Conservation (phyloP, 768 basidiomycete species). For the Tylopilus sp. region DNA sequence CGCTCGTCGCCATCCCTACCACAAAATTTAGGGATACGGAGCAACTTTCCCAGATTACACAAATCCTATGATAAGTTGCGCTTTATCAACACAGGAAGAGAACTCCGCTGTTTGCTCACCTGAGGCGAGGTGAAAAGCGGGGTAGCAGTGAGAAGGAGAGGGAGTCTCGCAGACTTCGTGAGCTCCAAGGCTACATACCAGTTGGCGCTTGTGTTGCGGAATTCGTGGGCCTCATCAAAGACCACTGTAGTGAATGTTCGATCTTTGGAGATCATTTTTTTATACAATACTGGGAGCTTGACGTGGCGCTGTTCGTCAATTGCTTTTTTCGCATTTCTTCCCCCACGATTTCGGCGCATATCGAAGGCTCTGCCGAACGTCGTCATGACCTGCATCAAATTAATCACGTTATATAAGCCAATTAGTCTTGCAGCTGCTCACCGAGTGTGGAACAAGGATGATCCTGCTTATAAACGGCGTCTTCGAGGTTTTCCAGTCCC, state of each 20-base stretch:
- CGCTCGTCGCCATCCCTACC: neutral
- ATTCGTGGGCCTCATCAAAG: slow-evolving; percentile 3
- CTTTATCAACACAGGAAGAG: neutral
- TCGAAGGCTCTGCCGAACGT: slow-evolving; percentile 7
- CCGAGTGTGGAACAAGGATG: slow-evolving; percentile 4
- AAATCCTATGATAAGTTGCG: neutral
- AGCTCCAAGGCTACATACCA: slow-evolving; percentile 7
- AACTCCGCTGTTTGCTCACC: neutral
- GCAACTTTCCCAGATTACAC: slow-evolving; percentile 6
- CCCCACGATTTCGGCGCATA: neutral
- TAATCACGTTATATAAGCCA: neutral
- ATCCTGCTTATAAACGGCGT: slow-evolving; percentile 2
- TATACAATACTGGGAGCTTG: slow-evolving; percentile 5
- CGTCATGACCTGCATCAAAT: slow-evolving; percentile 5
- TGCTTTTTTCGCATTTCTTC: slow-evolving; percentile 4
- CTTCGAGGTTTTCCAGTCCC: slow-evolving; percentile 3
- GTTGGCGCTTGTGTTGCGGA: slow-evolving; percentile 2
- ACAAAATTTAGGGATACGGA: neutral
- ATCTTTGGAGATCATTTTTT: neutral
- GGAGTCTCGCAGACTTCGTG: slow-evolving; percentile 3
- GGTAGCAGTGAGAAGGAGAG: slow-evolving; percentile 2
- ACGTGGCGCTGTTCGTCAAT: slow-evolving; percentile 1
- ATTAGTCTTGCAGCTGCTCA: neutral
- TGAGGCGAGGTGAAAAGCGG: slow-evolving; percentile 3
- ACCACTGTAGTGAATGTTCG: neutral